Percentiles rank a stretch among this genome's conserved stretches.
These are phyloP conservation scores for Penicillium pancosmium DNA, from an alignment of 495 filamentous ascomycete species.

Conservation along the genomic window DNA sequence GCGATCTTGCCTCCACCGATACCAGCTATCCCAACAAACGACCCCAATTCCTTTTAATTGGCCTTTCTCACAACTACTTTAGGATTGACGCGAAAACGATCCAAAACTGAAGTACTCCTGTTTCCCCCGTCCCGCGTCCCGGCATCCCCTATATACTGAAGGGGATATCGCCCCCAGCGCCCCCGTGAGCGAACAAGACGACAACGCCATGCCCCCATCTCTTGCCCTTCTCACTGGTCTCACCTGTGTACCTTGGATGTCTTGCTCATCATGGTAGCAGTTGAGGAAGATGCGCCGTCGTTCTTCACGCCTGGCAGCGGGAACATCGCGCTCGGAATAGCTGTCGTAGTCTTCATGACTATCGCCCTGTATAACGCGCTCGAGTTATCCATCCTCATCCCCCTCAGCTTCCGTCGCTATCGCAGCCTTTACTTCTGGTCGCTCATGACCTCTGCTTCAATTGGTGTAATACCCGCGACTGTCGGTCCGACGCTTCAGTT, in stretches of 20 bases:
- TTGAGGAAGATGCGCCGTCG: background rate
- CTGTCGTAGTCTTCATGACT: conserved; percentile 43
- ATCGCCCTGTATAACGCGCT: conserved; percentile 50
- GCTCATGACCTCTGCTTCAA: conserved; percentile 43
- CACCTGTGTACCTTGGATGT: background rate
- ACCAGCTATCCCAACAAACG: background rate
- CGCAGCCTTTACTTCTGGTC: conserved; percentile 55
- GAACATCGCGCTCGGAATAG: conserved; percentile 23
- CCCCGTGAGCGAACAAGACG: background rate
- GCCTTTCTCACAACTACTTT: background rate
- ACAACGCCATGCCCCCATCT: background rate
- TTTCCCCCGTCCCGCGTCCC: background rate
- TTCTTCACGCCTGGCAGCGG: background rate
- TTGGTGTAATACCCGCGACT: conserved; percentile 45
- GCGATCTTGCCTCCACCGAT: background rate
- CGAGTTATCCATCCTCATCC: conserved; percentile 49
- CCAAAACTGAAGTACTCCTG: background rate
- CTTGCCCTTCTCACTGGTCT: background rate
- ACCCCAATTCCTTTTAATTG: background rate
- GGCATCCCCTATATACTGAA: background rate
- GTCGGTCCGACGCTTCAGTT: conserved; percentile 50
- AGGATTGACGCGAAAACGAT: conserved; percentile 4
- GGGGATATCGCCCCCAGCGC: background rate
- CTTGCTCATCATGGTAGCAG: background rate
- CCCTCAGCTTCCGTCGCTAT: conserved; percentile 50